A percentile compares a stretch with the other conserved stretches of the same genome.
Evolutionary conservation across 1,284 basidiomycete species (phyloP).

Genomic region (Naganishia liquefaciens): DNA sequence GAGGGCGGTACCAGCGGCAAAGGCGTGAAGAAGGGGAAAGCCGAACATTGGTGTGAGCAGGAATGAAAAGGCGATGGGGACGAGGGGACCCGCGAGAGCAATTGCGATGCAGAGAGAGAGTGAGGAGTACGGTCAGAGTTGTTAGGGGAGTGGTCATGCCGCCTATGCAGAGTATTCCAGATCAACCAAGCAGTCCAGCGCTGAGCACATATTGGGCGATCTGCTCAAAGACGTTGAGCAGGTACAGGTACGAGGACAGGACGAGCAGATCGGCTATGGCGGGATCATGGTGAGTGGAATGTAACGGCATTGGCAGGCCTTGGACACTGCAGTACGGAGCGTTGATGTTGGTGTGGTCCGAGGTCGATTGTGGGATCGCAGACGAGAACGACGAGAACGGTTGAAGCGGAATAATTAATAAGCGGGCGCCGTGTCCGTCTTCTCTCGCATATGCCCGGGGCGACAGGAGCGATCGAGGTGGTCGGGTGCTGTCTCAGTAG

Average conservation of each 20-base stretch:
- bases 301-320: conserved; percentile 38
- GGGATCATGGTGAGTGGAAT: conserved; percentile 48
- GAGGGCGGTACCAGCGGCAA: conserved; percentile 60
- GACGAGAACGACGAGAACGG: background rate
- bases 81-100: conserved; percentile 57
- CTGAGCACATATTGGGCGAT: conserved; percentile 43
- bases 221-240: conserved; percentile 50
- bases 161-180: conserved; percentile 43
- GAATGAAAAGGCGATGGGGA: conserved; percentile 57
- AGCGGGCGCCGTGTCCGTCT: no score
- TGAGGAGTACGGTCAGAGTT: conserved; percentile 54
- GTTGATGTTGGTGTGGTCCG: background rate
- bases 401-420: background rate
- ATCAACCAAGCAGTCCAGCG: conserved; percentile 53
- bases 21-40: conserved; percentile 56
- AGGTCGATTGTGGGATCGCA: background rate
- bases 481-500: no score
- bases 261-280: conserved; percentile 45
- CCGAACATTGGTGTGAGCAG: conserved; percentile 55
- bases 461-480: no score
- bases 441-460: no score
- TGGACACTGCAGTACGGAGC: conserved; percentile 10
- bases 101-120: conserved; percentile 57
- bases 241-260: conserved; percentile 51
- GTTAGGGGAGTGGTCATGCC: conserved; percentile 56